Conservation (phyloP, 768 basidiomycete species). For the Hortiboletus campestris region DNA sequence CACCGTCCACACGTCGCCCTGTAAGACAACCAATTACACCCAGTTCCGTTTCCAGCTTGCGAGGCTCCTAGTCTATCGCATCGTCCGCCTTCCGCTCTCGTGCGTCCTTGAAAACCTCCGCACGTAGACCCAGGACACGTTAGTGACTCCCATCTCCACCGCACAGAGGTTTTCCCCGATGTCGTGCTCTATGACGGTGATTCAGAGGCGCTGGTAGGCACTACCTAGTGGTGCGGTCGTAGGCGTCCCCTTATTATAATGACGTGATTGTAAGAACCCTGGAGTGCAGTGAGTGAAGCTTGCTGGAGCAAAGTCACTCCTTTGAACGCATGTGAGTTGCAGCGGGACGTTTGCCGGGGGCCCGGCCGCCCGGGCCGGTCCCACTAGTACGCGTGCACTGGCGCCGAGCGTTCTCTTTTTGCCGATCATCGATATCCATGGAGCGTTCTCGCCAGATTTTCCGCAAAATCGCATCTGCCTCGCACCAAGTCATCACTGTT, state of each 20-base stretch:
- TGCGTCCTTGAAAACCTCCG: constrained; percentile 33
- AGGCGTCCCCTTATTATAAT: too few species aligned
- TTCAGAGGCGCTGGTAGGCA: constrained; percentile 4
- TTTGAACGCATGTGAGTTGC: too few species aligned
- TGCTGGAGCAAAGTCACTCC: too few species aligned
- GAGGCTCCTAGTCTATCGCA: constrained; percentile 25
- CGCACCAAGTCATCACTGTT: background rate
- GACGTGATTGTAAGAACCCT: too few species aligned
- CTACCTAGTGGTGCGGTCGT: constrained; percentile 25
- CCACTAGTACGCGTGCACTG: too few species aligned
- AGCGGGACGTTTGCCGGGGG: too few species aligned
- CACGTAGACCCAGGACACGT: constrained; percentile 29
- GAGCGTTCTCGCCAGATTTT: constrained; percentile 1
- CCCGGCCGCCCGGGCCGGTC: too few species aligned
- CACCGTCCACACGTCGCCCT: constrained; percentile 17
- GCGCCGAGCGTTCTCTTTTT: too few species aligned
- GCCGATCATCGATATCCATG: background rate
- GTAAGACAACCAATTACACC: constrained; percentile 19
- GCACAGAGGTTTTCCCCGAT: constrained; percentile 20
- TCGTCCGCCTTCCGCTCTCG: constrained; percentile 25
- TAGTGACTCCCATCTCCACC: constrained; percentile 26
- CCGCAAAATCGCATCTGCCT: background rate
- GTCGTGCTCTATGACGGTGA: constrained; percentile 19
- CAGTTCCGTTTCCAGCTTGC: constrained; percentile 32
- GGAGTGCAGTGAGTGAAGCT: too few species aligned